Conservation (phyloP, 75 land plant species). For the Cunninghamia lanceolata region DNA sequence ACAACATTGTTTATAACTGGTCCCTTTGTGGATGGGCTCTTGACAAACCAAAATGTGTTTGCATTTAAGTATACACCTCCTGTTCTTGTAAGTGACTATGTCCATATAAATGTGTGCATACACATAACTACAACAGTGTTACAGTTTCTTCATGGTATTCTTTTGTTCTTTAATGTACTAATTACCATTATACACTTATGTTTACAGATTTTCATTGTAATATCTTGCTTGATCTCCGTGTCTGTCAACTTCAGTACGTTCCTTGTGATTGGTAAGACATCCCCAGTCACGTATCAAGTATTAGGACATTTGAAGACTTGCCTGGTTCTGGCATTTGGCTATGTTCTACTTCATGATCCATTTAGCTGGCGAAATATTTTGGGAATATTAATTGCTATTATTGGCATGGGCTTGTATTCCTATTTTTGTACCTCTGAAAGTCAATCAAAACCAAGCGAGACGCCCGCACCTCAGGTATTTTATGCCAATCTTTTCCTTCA, state of each 20-base stretch:
- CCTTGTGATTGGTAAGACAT: constrained; percentile 97
- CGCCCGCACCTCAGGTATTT: constrained; percentile 63
- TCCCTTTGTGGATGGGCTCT: constrained; percentile 87
- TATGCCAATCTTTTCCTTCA: not conserved
- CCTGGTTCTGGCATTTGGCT: constrained; percentile 93
- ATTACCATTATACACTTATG: not conserved
- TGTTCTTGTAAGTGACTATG: constrained; percentile 73
- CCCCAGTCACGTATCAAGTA: constrained; percentile 97
- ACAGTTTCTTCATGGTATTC: not conserved
- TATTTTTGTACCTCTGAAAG: constrained; percentile 64
- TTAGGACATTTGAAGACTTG: constrained; percentile 97
- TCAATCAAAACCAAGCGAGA: constrained; percentile 68
- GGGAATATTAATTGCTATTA: constrained; percentile 78
- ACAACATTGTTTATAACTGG: constrained; percentile 72
- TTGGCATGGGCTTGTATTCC: constrained; percentile 91
- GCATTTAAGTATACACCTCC: constrained; percentile 74
- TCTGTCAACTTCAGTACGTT: constrained; percentile 99
- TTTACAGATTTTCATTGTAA: constrained; percentile 85
- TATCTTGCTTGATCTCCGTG: constrained; percentile 96
- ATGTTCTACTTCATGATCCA: constrained; percentile 88
- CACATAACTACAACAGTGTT: not conserved
- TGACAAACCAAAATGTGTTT: constrained; percentile 89
- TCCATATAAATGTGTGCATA: not conserved
- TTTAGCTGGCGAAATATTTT: constrained; percentile 95
- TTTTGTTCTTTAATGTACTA: not conserved